Evolutionary conservation across 192 early-diverging fungal genomes (phyloP).

Genomic region (Coemansia sp.): DNA sequence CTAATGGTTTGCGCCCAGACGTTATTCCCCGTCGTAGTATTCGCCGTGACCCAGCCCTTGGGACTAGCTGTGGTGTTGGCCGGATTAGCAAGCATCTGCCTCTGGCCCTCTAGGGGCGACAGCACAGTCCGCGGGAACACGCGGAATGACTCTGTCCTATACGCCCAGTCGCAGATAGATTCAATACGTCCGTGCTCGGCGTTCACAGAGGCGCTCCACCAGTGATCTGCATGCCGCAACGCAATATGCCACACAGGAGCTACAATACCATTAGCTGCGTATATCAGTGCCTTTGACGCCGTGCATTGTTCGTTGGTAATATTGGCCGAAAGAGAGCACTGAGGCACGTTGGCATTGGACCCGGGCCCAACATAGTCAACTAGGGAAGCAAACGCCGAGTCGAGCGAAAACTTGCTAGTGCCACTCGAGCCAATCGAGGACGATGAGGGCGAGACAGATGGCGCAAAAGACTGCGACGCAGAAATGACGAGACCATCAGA

Average conservation of each 20-base stretch:
- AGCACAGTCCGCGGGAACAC: conserved; percentile 78
- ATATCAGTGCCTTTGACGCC: conserved; percentile 64
- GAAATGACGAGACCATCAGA: conserved; percentile 64
- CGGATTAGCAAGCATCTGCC: conserved; percentile 57
- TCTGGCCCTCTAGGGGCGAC: conserved; percentile 72
- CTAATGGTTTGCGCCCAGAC: conserved; percentile 86
- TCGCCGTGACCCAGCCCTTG: conserved; percentile 57
- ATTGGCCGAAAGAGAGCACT: background rate
- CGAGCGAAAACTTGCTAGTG: background rate
- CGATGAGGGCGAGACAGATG: background rate
- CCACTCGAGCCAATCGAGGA: background rate
- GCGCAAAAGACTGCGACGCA: conserved; percentile 68
- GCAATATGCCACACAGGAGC: conserved; percentile 81
- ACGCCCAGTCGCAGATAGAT: conserved; percentile 82
- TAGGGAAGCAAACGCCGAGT: conserved; percentile 8
- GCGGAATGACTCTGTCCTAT: conserved; percentile 61
- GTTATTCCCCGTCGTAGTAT: conserved; percentile 86
- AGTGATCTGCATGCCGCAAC: conserved; percentile 76
- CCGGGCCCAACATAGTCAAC: background rate
- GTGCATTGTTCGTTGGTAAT: conserved; percentile 56
- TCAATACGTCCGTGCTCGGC: conserved; percentile 61
- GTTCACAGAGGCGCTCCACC: conserved; percentile 73
- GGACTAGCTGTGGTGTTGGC: conserved; percentile 75
- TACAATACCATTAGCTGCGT: conserved; percentile 57
- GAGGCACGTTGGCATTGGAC: background rate